phyloP scores from a whole-genome alignment of 331 rosid species.

The Stylosanthes scabra region DNA sequence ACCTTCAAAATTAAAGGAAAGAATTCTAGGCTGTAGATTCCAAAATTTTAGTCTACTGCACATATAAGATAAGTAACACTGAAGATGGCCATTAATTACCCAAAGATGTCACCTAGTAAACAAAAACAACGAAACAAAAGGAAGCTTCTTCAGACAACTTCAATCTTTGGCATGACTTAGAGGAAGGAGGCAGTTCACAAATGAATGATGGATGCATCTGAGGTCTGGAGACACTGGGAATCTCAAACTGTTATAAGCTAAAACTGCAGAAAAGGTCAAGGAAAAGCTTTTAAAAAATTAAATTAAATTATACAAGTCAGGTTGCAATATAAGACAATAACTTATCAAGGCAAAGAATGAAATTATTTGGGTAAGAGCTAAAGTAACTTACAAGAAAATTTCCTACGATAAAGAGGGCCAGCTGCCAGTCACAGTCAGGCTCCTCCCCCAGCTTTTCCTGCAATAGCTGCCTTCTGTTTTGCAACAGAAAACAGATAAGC shows the following conservation, averaged over 20 bases:
- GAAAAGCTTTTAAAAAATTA: not conserved
- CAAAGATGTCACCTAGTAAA: conserved; percentile 45
- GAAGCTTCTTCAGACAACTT: conserved; percentile 40
- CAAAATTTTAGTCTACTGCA: conserved; percentile 52
- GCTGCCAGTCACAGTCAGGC: conserved; percentile 59
- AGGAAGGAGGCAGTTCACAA: conserved; percentile 38
- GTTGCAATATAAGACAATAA: conserved; percentile 3
- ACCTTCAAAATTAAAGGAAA: not conserved
- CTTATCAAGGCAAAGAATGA: not conserved
- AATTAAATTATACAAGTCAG: not conserved
- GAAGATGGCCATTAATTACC: conserved; percentile 51
- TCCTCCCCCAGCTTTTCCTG: conserved; percentile 72
- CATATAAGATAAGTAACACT: conserved; percentile 49
- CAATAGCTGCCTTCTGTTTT: conserved; percentile 60
- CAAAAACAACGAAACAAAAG: conserved; percentile 33
- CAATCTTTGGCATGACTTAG: conserved; percentile 35
- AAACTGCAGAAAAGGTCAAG: conserved; percentile 56
- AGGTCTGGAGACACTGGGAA: conserved; percentile 50
- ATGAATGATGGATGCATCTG: conserved; percentile 48
- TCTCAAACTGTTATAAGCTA: conserved; percentile 52
- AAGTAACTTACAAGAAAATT: conserved; percentile 38
- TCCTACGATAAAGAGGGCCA: conserved; percentile 52
- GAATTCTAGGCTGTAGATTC: conserved; percentile 43
- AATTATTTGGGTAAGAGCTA: not conserved
- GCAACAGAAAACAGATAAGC: conserved; percentile 41